Percentiles rank a stretch among this genome's conserved stretches.
These are phyloP conservation scores for Sporothrix dimorphospora DNA, from an alignment of 2,329 filamentous ascomycete species.

Conservation along the genomic window DNA sequence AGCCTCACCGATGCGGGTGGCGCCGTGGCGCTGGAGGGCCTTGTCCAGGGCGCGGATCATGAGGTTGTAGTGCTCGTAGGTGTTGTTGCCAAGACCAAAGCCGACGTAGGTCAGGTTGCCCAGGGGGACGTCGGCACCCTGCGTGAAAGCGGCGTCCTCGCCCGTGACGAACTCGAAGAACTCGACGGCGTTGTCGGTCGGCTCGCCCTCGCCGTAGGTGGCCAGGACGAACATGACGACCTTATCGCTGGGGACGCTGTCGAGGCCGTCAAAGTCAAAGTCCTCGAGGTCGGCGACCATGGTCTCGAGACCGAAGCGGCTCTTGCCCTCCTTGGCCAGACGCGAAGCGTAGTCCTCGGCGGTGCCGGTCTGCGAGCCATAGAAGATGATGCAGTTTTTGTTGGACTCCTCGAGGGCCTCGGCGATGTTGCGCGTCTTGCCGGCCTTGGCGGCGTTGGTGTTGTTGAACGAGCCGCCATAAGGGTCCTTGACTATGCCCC, in stretches of 20 bases:
- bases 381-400: constrained; percentile 99
- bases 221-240: constrained; percentile 93
- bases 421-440: constrained; percentile 86
- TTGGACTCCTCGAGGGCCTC: constrained; percentile 94
- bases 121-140: constrained; percentile 73
- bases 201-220: constrained; percentile 97
- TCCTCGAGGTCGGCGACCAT: constrained; percentile 99
- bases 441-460: constrained; percentile 71
- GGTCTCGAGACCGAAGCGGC: constrained; percentile 92
- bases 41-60: constrained; percentile 94
- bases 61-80: constrained; percentile 98
- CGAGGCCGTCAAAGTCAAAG: constrained; percentile 94
- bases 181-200: constrained; percentile 97
- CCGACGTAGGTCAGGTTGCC: constrained; percentile 87
- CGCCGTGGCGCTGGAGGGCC: constrained; percentile 79
- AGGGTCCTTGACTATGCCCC: constrained; percentile 85
- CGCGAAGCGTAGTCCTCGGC: constrained; percentile 97
- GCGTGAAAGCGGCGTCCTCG: constrained; percentile 80
- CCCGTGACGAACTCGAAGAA: constrained; percentile 95
- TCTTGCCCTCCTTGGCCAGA: constrained; percentile 95
- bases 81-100: constrained; percentile 98
- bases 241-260: constrained; percentile 86
- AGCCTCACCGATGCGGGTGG: constrained; percentile 78
- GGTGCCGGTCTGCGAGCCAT: constrained; percentile 96
- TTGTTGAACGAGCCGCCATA: constrained; percentile 77